These are phyloP conservation scores for Neoascochyta sp. DNA, from an alignment of 2,329 filamentous ascomycete genomes.

Conservation along the genomic window DNA sequence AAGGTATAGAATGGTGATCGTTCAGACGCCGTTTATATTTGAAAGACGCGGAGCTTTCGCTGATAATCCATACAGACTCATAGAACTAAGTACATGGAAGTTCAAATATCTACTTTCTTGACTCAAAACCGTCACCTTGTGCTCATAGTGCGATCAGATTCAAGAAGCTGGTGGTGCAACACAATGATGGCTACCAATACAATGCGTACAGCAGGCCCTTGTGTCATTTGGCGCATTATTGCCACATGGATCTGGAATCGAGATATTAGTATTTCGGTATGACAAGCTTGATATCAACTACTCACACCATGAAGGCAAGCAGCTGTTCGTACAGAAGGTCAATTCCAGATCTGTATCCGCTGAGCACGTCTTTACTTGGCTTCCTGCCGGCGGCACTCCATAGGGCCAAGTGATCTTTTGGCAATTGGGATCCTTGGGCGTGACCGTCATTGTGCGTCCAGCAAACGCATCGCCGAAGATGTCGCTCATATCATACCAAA, in stretches of 20 bases:
- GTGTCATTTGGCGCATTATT: conserved; percentile 10
- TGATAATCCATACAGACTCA: no score
- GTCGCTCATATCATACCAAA: conserved; percentile 31
- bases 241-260: conserved; percentile 12
- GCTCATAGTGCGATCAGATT: no score
- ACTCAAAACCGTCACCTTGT: no score
- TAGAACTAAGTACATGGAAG: no score
- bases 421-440: conserved; percentile 20
- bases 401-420: conserved; percentile 21
- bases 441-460: conserved; percentile 22
- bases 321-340: conserved; percentile 26
- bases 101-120: no score
- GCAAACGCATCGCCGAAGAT: conserved; percentile 27
- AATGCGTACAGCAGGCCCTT: conserved; percentile 19
- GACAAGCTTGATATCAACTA: no score
- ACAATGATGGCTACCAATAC: conserved; percentile 23
- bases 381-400: conserved; percentile 23
- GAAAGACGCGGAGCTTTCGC: no score
- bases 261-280: background rate
- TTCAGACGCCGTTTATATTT: no score
- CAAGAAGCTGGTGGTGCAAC: no score
- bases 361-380: conserved; percentile 20
- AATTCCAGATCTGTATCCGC: conserved; percentile 22
- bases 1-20: no score
- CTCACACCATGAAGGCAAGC: conserved; percentile 33